Evolutionary conservation across 2,329 filamentous ascomycete species (phyloP).

Genomic region (Xylariaceae sp.): DNA sequence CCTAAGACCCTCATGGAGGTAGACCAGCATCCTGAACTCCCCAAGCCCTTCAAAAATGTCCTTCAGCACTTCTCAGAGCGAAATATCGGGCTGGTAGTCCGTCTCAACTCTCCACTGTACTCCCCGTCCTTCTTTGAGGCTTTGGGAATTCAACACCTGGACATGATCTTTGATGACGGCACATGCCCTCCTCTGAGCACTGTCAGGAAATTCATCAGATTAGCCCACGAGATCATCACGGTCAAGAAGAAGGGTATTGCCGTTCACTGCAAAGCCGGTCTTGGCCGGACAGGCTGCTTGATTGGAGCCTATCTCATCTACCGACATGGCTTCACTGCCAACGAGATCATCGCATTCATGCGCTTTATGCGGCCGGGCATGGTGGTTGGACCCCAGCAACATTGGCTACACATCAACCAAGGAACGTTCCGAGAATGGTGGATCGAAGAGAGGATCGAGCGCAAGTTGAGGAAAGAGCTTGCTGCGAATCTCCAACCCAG

Average conservation of each 20-base stretch:
- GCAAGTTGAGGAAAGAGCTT: conserved; percentile 58
- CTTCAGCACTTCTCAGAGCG: conserved; percentile 82
- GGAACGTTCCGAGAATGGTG: conserved; percentile 98
- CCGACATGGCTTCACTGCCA: conserved; percentile 92
- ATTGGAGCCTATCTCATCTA: conserved; percentile 98
- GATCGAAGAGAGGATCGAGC: conserved; percentile 81
- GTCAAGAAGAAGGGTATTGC: conserved; percentile 89
- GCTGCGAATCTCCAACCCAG: conserved; percentile 49
- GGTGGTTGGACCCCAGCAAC: conserved; percentile 97
- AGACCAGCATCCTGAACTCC: conserved; percentile 64
- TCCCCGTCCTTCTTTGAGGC: conserved; percentile 96
- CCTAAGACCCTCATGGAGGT: conserved; percentile 74
- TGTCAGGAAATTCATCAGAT: conserved; percentile 91
- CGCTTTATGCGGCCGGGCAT: conserved; percentile 98
- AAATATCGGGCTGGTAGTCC: conserved; percentile 88
- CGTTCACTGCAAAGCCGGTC: conserved; percentile 96
- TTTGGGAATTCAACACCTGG: conserved; percentile 88
- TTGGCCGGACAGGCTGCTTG: conserved; percentile 90
- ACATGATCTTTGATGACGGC: conserved; percentile 99
- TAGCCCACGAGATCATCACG: conserved; percentile 92
- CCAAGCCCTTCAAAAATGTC: conserved; percentile 92
- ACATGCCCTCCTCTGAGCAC: conserved; percentile 85
- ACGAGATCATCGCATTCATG: conserved; percentile 97
- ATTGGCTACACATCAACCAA: conserved; percentile 98
- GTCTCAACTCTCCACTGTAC: conserved; percentile 93